Conservation (phyloP, 352 stramenopile species). For the Pythium guiyangense region DNA sequence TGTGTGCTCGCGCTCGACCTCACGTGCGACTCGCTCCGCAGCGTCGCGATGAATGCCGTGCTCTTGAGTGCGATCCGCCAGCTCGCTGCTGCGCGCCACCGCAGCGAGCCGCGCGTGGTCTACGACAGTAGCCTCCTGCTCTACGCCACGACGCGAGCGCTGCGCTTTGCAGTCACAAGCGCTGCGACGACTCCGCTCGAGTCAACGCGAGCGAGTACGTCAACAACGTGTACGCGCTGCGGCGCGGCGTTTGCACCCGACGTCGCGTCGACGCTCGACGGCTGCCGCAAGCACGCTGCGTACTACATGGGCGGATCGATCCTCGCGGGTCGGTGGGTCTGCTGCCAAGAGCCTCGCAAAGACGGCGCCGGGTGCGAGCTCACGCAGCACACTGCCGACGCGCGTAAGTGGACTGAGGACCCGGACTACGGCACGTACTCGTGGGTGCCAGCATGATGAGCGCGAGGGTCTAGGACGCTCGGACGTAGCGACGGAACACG, state of each 20-base stretch:
- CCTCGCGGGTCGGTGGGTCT: conserved; percentile 43
- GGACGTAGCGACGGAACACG: background rate
- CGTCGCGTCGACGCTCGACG: conserved; percentile 21
- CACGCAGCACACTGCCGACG: conserved; percentile 22
- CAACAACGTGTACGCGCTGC: conserved; percentile 31
- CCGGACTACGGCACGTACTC: conserved; percentile 35
- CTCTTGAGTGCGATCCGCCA: conserved; percentile 39
- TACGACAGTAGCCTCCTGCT: conserved; percentile 43
- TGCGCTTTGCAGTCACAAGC: conserved; percentile 16
- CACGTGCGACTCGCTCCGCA: conserved; percentile 18
- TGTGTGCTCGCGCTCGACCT: conserved; percentile 32
- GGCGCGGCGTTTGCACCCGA: conserved; percentile 22
- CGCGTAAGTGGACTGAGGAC: conserved; percentile 29
- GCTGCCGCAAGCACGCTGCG: conserved; percentile 34
- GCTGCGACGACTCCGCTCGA: background rate
- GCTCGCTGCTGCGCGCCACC: conserved; percentile 25
- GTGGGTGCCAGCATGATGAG: conserved; percentile 19
- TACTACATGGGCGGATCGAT: conserved; percentile 46
- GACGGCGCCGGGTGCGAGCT: conserved; percentile 32
- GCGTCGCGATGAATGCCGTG: conserved; percentile 23
- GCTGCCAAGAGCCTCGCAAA: conserved; percentile 32
- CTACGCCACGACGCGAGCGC: conserved; percentile 30
- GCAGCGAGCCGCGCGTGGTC: conserved; percentile 18
- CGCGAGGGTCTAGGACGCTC: background rate
- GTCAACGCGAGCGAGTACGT: background rate